phyloP scores from a whole-genome alignment of 345 rosid genomes.

The Syzygium aromaticum region DNA sequence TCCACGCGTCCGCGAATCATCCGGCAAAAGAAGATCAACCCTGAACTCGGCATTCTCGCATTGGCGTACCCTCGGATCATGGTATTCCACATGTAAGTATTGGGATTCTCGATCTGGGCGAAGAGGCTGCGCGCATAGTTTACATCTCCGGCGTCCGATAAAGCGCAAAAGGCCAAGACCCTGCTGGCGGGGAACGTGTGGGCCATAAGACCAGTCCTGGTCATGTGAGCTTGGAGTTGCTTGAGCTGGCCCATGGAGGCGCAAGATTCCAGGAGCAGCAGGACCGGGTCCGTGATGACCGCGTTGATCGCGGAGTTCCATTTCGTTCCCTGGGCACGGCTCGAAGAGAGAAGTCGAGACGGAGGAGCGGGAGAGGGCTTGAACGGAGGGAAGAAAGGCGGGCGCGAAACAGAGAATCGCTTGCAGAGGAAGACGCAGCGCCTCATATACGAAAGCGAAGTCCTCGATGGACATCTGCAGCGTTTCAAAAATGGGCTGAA shows the following conservation, averaged over 20 bases:
- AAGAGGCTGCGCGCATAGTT: conserved; percentile 20
- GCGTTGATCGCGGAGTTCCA: conserved; percentile 32
- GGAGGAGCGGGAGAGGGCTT: neutral
- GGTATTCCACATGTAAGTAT: conserved; percentile 36
- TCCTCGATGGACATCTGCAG: neutral
- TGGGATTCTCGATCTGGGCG: conserved; percentile 15
- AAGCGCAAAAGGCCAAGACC: conserved; percentile 28
- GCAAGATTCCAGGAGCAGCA: conserved; percentile 23
- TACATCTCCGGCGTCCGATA: conserved; percentile 19
- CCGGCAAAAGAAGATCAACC: conserved; percentile 12
- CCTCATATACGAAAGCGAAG: neutral
- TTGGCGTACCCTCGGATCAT: conserved; percentile 28
- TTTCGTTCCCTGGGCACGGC: neutral
- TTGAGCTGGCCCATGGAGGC: conserved; percentile 23
- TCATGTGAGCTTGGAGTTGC: conserved; percentile 39
- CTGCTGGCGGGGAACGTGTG: conserved; percentile 37
- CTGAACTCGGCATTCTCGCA: conserved; percentile 7
- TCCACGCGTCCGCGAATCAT: conserved; percentile 18
- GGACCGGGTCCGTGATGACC: conserved; percentile 25
- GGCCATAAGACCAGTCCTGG: conserved; percentile 18
- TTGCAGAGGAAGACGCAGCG: neutral
- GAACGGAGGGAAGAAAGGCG: neutral
- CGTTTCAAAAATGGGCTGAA: neutral
- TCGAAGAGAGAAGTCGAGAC: neutral
- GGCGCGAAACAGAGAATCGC: neutral